Percentiles rank a stretch among this genome's conserved stretches.
phyloP scores from a whole-genome alignment of 1,139 yeast genomes.

The Suhomyces maxii region DNA sequence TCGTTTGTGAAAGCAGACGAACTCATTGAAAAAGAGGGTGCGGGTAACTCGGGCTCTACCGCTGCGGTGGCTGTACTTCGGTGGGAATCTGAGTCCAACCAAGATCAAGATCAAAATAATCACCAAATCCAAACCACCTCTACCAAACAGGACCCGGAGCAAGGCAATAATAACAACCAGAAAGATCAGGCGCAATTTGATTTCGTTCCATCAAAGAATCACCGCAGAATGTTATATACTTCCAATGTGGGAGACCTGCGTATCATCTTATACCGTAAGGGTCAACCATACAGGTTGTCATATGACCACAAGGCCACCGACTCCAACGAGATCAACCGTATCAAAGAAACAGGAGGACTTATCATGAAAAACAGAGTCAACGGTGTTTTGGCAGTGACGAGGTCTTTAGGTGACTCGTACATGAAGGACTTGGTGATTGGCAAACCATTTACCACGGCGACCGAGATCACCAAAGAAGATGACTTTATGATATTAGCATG shows the following conservation, averaged over 20 bases:
- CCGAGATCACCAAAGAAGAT: conserved; percentile 64
- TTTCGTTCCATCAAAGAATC: conserved; percentile 46
- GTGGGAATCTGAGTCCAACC: conserved; percentile 58
- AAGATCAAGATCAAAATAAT: conserved; percentile 20
- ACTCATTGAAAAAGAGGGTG: conserved; percentile 57
- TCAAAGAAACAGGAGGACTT: conserved; percentile 78
- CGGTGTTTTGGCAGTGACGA: conserved; percentile 92
- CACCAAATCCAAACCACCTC: conserved; percentile 5
- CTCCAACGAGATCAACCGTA: conserved; percentile 69
- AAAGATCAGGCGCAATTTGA: conserved; percentile 31
- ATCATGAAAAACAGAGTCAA: conserved; percentile 90
- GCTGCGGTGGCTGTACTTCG: conserved; percentile 92
- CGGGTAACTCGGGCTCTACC: conserved; percentile 83
- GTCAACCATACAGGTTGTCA: conserved; percentile 73
- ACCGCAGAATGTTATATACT: conserved; percentile 77
- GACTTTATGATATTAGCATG: conserved; percentile 85
- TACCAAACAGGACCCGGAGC: not conserved
- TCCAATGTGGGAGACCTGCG: conserved; percentile 97
- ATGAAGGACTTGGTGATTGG: conserved; percentile 90
- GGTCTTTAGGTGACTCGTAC: conserved; percentile 93
- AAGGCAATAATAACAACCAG: conserved; percentile 1
- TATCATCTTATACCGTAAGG: conserved; percentile 71
- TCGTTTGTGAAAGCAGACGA: conserved; percentile 76
- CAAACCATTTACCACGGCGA: conserved; percentile 88
- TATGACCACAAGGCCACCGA: conserved; percentile 97